Base-by-base conservation (phyloP, 257 asterid species). In the Solanum appendiculatum region DNA sequence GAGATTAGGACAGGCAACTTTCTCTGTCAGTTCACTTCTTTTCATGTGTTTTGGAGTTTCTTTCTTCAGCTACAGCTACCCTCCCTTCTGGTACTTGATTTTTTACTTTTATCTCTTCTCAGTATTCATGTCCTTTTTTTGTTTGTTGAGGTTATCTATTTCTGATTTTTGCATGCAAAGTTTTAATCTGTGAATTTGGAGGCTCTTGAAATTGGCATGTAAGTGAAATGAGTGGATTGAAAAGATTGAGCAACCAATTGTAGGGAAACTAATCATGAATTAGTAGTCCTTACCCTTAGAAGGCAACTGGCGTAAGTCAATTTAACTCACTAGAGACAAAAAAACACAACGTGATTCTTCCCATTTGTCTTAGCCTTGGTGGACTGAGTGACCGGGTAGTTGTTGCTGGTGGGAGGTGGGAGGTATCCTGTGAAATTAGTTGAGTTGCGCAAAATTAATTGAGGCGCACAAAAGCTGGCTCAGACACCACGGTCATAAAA, bases 31-130 rank as follows among this genome's bases (percentile, higher is more conserved):
- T 21, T 93, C 98, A 33, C 93, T 95, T 42, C 89, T 91, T 87
- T 92, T 92, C 94, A 93, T 94, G 97, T 94, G 96, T 12, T 86
- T 90, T 36, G 93, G 93, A 84, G 94, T 88, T 40, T 94, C 94
- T 56, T 92, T 93, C 93, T 93, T 92, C 89, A 92, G 89, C 93
- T 94, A 93, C 91, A 92, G 90, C 94, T 93, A 92, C 78, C 92
- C 98, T 27, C 91, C 97, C 86, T 95, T 95, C 78, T 93, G 98
- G 98, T 95, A 93, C 84, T 42, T 78, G 1, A 11, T 21, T 37
- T 8, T 40, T 37, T 11, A 5, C 9, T 40, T 39, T 1, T 0
- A 7, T 31, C 42, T 78, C 39, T 44, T 77, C 2, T 36, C 29
- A 9, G 0, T 36, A 20, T 21, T n/a, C 81, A 36, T 73, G 9